phyloP scores from a whole-genome alignment of 1,139 yeast species.

The Saccharomycopsis phalli region DNA sequence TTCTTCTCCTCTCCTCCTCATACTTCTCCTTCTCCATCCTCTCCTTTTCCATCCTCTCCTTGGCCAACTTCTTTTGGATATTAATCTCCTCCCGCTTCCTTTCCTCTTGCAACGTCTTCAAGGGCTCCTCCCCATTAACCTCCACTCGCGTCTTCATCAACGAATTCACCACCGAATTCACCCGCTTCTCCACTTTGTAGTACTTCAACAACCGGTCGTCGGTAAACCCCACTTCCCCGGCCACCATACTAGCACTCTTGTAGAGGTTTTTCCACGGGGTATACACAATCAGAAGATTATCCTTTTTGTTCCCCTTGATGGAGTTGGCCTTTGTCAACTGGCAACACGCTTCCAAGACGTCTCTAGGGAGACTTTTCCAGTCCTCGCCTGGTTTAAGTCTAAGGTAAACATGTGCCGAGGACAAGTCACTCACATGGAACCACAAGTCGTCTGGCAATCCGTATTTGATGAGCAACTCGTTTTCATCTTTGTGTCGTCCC shows the following conservation, averaged over 20 bases:
- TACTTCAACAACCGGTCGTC: slow-evolving; percentile 47
- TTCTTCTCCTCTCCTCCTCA: slow-evolving; percentile 22
- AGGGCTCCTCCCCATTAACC: slow-evolving; percentile 39
- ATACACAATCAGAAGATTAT: slow-evolving; percentile 60
- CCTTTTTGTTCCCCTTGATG: slow-evolving; percentile 66
- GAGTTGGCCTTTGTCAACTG: slow-evolving; percentile 78
- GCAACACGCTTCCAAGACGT: slow-evolving; percentile 50
- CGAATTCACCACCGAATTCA: slow-evolving; percentile 56
- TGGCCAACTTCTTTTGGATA: slow-evolving; percentile 25
- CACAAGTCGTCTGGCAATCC: slow-evolving; percentile 67
- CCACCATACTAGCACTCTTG: slow-evolving; percentile 68
- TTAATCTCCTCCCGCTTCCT: slow-evolving; percentile 24
- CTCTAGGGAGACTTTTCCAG: slow-evolving; percentile 43
- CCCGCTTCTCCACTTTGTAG: slow-evolving; percentile 47
- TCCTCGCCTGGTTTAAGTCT: slow-evolving; percentile 42
- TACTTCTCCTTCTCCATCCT: slow-evolving; percentile 29
- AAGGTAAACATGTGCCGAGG: slow-evolving; percentile 77
- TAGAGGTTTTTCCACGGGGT: slow-evolving; percentile 72
- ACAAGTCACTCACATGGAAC: slow-evolving; percentile 77
- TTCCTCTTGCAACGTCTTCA: slow-evolving; percentile 32
- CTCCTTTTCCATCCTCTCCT: slow-evolving; percentile 30
- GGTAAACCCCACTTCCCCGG: slow-evolving; percentile 75
- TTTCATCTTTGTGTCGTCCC: slow-evolving; percentile 74
- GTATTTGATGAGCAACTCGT: slow-evolving; percentile 61
- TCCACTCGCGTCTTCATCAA: slow-evolving; percentile 62